Conservation (phyloP, 495 filamentous ascomycete species). For the Tuber indicum region DNA sequence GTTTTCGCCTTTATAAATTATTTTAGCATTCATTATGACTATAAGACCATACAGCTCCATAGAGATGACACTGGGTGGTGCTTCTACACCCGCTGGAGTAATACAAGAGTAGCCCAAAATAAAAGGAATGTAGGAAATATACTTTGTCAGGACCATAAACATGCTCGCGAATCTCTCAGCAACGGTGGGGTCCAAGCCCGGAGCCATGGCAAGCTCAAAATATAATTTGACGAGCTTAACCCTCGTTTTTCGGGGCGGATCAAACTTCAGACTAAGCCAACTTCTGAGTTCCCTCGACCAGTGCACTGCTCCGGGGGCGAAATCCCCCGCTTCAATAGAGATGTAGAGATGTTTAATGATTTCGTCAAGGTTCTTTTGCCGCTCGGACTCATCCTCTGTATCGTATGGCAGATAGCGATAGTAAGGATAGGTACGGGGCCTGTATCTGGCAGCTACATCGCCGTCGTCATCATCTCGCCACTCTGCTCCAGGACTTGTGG, state of each 20-base stretch:
- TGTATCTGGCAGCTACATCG: conserved; percentile 59
- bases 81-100: conserved; percentile 31
- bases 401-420: conserved; percentile 79
- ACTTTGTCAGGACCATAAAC: conserved; percentile 92
- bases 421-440: conserved; percentile 89
- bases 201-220: conserved; percentile 87
- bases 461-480: conserved; percentile 49
- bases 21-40: conserved; percentile 42
- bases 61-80: conserved; percentile 36
- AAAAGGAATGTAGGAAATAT: conserved; percentile 45
- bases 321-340: conserved; percentile 83
- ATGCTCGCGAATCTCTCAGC: conserved; percentile 92
- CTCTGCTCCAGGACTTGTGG: conserved; percentile 54
- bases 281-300: conserved; percentile 95
- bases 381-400: conserved; percentile 67
- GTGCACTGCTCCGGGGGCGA: conserved; percentile 84
- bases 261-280: conserved; percentile 95
- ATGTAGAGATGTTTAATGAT: conserved; percentile 91
- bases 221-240: conserved; percentile 82
- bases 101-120: conserved; percentile 27
- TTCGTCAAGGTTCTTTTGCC: conserved; percentile 67
- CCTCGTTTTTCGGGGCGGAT: conserved; percentile 74
- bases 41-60: conserved; percentile 32
- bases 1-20: conserved; percentile 65
- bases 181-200: conserved; percentile 72